Conservation (phyloP, 2,329 filamentous ascomycete genomes). For the Hypoxylon sp. region DNA sequence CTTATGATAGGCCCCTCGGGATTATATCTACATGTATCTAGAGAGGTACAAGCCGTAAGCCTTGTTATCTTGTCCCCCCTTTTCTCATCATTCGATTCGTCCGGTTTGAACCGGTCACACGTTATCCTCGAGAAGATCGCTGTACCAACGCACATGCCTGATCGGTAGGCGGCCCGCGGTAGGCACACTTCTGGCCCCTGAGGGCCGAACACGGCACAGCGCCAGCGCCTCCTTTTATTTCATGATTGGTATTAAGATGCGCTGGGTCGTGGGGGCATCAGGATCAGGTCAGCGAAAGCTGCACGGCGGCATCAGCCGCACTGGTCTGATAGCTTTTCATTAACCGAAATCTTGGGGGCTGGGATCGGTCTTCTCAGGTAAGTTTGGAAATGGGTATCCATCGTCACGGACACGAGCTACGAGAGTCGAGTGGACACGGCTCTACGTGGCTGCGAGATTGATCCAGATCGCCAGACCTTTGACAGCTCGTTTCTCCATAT, state of each 20-base stretch:
- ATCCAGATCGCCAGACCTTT: not conserved
- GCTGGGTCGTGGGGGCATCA: conserved; percentile 14
- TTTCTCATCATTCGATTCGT: conserved; percentile 4
- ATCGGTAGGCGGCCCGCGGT: too few relatives aligned
- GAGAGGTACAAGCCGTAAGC: too few relatives aligned
- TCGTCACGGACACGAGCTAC: not conserved
- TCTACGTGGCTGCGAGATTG: not conserved
- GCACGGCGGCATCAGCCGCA: conserved; percentile 20
- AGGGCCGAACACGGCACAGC: not conserved
- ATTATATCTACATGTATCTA: too few relatives aligned
- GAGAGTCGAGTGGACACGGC: not conserved
- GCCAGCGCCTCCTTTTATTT: not conserved
- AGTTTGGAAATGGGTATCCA: not conserved
- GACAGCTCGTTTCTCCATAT: not conserved
- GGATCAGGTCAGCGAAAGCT: conserved; percentile 2
- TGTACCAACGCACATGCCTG: too few relatives aligned
- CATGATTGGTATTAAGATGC: not conserved
- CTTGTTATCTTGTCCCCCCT: not conserved
- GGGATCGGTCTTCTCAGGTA: too few relatives aligned
- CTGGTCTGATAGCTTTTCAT: not conserved
- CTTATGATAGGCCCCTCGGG: too few relatives aligned
- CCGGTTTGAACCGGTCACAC: not conserved
- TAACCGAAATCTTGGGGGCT: too few relatives aligned
- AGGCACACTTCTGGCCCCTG: not conserved
- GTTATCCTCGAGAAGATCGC: conserved; percentile 14